Evolutionary conservation across 73 alveolate genomes (phyloP).

Genomic region (Blepharisma stoltei): DNA sequence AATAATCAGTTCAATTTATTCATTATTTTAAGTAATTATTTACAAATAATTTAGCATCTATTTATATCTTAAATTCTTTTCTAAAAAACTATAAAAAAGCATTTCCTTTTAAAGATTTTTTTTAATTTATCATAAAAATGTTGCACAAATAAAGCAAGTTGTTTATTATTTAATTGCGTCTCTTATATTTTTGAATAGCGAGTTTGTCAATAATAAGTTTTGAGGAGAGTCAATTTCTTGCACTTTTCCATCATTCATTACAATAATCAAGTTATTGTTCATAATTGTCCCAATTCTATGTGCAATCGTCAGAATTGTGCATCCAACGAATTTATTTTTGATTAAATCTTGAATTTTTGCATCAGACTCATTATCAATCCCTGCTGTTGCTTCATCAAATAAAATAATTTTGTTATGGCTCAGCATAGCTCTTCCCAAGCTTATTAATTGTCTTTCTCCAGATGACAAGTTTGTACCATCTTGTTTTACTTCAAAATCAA

Average conservation of each 20-base stretch:
- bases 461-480: conserved; percentile 54
- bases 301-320: conserved; percentile 87
- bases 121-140: no score
- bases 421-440: conserved; percentile 77
- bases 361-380: conserved; percentile 79
- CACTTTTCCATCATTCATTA: conserved; percentile 64
- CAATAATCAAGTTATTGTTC: conserved; percentile 70
- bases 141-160: no score
- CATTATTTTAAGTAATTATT: no score
- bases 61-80: no score
- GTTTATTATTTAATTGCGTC: no score
- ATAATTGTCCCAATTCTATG: conserved; percentile 87
- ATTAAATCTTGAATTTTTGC: conserved; percentile 65
- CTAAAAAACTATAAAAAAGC: no score
- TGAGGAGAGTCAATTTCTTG: conserved; percentile 70
- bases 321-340: conserved; percentile 44
- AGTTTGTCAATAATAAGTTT: conserved; percentile 38
- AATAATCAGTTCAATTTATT: no score
- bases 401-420: conserved; percentile 65
- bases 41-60: no score
- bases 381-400: conserved; percentile 93
- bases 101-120: no score
- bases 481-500: conserved; percentile 15
- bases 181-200: background rate
- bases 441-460: conserved; percentile 75